Evolutionary conservation across 345 rosid genomes (phyloP), one percentile per base, ranked within the genome.

Genomic region (Psidium guajava): DNA sequence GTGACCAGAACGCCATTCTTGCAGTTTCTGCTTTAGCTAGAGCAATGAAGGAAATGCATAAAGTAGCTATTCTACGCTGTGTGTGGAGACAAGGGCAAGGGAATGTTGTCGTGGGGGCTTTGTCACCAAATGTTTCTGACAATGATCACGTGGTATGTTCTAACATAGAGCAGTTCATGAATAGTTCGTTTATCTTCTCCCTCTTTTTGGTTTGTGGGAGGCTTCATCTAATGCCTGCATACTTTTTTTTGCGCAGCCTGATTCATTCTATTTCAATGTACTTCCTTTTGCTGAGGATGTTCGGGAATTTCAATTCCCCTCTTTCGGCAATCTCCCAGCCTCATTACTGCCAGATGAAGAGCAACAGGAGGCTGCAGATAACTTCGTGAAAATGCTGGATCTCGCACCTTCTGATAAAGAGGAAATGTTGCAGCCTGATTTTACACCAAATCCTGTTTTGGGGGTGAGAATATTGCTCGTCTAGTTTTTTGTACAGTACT

Each of bases 41-140:
- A 89, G 98, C 96, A 85, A 94, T 95, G 98, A 93, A 91, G 89
- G 92, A 95, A 92, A 87, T 90, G 91, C 91, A 92, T 84, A 93
- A 88, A 87, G 96, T 95, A 58, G 98, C 98, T 82, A 93, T 97
- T 86, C 83, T 95, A 85, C 98, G 98, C 28, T 97, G 99, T 88
- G 99, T 95, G 85, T 97, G 99, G 99, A 94, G 96, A 90, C 94
- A 95, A 82, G 96, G 96, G 85, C 98, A 91, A 87, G 91, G 91
- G 57, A 94, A 84, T 85, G 96, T 94, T 54, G 94, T 93, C 87
- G 87, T 97, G 87, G 99, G 98, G 56, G 92, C 92, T 88, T 90
- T 97, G 90, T 93, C 94, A 81, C 98, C 99, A 85, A 94, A 93
- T 85, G 82, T 95, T 27, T 93, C 98, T 86, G 90, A 93, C 83